Evolutionary conservation across 176 grass and related monocot genomes (phyloP), one percentile per base, ranked within the genome.

Genomic region (Zizania latifolia): DNA sequence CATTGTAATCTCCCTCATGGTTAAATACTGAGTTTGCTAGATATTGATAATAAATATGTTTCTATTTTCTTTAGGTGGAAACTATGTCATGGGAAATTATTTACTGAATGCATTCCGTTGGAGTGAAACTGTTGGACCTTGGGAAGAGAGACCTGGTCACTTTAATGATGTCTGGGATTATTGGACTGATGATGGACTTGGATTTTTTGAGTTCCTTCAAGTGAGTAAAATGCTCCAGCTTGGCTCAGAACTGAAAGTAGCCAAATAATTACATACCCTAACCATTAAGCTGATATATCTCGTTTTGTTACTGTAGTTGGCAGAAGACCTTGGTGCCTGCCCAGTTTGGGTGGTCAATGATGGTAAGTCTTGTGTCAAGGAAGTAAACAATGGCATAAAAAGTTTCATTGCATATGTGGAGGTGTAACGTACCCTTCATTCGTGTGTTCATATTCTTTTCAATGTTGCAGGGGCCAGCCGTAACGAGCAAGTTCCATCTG

Each of bases 121-220:
- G 94, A 91, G 78, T 84, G 85, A 89, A 77, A 93, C 91, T 24
- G 79, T 98, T 64, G 91, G 86, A 56, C 86, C 88, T 17, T 93
- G 94, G 94, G 86, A 98, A 87, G 85, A 93, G 82, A 88, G 94
- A 61, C 81, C 94, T 67, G 91, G 88, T 35, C 94, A 93, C 65
- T 98, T 93, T 43, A 89, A 91, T 64, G 94, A 92, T 92, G 84
- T 74, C 62, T 98, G 94, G 91, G 84, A 72, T 22, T 98, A 98
- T 64, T 98, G 91, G 94, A 93, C 88, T 68, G 94, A 98, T 45
- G 84, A 98, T 83, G 94, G 91, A 64, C 81, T 94, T 63, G 94
- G 94, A 57, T 88, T 89, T 77, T 98, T 89, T 75, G 94, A 98
- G 77, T 98, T 90, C 48, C 94, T 98, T 78, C 91, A 92, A 88